phyloP scores from a whole-genome alignment of 176 grass and related monocot species.

The Miscanthus lutarioriparius region DNA sequence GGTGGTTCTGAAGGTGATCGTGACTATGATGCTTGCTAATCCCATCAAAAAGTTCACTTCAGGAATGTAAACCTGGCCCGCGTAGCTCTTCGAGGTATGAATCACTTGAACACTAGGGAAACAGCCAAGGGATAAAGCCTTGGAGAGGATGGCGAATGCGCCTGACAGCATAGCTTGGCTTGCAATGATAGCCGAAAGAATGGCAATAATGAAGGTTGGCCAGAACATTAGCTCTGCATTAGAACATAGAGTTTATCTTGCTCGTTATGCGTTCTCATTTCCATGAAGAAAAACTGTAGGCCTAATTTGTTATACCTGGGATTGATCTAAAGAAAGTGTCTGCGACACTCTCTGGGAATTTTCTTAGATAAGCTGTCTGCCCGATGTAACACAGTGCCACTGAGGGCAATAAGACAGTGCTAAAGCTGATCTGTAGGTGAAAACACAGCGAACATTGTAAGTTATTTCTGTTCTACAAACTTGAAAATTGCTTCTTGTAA shows the following conservation, averaged over 20 bases:
- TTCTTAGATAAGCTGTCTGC: slow-evolving; percentile 70
- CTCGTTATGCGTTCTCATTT: background rate
- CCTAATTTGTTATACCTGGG: slow-evolving; percentile 50
- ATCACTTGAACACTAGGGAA: slow-evolving; percentile 74
- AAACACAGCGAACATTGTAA: slow-evolving; percentile 18
- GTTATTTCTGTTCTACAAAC: background rate
- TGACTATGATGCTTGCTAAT: slow-evolving; percentile 67
- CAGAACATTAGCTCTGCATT: slow-evolving; percentile 53
- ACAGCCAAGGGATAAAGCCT: slow-evolving; percentile 75
- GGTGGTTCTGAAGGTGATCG: slow-evolving; percentile 64
- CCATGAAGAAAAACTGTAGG: background rate
- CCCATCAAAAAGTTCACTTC: slow-evolving; percentile 90
- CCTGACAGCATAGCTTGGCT: slow-evolving; percentile 91
- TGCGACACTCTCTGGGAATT: slow-evolving; percentile 41
- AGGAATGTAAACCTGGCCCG: slow-evolving; percentile 86
- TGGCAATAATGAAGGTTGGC: slow-evolving; percentile 68
- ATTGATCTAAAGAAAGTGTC: slow-evolving; percentile 86
- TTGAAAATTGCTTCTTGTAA: background rate
- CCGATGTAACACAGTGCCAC: slow-evolving; percentile 72
- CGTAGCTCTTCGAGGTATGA: slow-evolving; percentile 67
- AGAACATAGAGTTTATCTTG: background rate
- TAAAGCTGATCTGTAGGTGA: slow-evolving; percentile 67
- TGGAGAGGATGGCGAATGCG: slow-evolving; percentile 77
- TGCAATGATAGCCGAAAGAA: slow-evolving; percentile 77
- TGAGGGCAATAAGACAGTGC: slow-evolving; percentile 64